Conservation (phyloP, 352 stramenopile genomes). For the Pythium pyrilobum region DNA sequence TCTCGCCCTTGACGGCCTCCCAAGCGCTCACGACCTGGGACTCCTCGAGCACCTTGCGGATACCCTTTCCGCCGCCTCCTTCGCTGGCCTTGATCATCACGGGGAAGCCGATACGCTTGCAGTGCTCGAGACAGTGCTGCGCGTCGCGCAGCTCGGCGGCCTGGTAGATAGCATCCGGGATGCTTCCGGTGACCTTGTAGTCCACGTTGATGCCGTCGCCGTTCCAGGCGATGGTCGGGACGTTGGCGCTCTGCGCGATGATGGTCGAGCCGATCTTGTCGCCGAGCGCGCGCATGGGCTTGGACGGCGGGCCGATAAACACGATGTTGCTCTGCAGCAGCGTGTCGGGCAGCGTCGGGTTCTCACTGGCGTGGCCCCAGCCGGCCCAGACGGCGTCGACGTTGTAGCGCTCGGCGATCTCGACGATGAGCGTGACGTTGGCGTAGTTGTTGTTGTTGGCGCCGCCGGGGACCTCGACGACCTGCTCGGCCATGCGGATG, state of each 20-base stretch:
- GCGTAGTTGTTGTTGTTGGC: slow-evolving; percentile 99
- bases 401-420: slow-evolving; percentile 94
- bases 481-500: slow-evolving; percentile 99
- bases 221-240: slow-evolving; percentile 99
- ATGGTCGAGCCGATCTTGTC: slow-evolving; percentile 99
- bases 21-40: slow-evolving; percentile 93
- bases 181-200: slow-evolving; percentile 82
- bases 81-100: slow-evolving; percentile 99
- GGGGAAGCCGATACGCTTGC: slow-evolving; percentile 96
- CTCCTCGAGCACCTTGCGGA: slow-evolving; percentile 92
- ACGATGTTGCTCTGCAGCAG: slow-evolving; percentile 94
- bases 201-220: slow-evolving; percentile 92
- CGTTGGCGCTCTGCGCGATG: slow-evolving; percentile 98
- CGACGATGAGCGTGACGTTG: slow-evolving; percentile 98
- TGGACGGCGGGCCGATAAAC: slow-evolving; percentile 97
- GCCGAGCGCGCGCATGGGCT: slow-evolving; percentile 97
- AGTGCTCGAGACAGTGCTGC: slow-evolving; percentile 90
- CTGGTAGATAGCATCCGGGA: slow-evolving; percentile 94
- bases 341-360: slow-evolving; percentile 95
- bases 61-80: slow-evolving; percentile 98
- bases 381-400: slow-evolving; percentile 98
- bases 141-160: slow-evolving; percentile 91
- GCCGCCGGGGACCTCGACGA: slow-evolving; percentile 99
- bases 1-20: slow-evolving; percentile 96
- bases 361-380: slow-evolving; percentile 99